These are phyloP conservation scores for Bryopsis sp. DNA, from an alignment of 139 green algal genomes.

Conservation along the genomic window DNA sequence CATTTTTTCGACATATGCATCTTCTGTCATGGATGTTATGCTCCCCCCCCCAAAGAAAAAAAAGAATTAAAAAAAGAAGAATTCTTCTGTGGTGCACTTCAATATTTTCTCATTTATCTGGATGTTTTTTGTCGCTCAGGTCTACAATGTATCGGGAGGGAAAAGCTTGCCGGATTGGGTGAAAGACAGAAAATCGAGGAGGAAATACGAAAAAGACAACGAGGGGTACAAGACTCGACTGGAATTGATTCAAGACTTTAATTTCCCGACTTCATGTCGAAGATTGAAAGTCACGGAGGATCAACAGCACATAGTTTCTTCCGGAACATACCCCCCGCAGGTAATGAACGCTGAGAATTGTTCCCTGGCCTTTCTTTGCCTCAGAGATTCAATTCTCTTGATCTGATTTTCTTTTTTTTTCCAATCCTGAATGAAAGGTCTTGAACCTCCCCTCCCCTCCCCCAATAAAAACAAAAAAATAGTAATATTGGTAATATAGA, in stretches of 20 bases:
- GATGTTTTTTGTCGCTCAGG: slow-evolving; percentile 32
- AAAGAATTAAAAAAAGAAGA: too few relatives aligned
- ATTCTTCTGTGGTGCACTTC: too few relatives aligned
- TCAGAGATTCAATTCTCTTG: slow-evolving; percentile 17
- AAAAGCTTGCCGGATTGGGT: slow-evolving; percentile 85
- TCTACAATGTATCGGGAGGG: slow-evolving; percentile 82
- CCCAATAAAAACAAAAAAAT: too few relatives aligned
- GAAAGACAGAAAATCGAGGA: slow-evolving; percentile 68
- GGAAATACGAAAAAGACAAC: slow-evolving; percentile 62
- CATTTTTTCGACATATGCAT: too few relatives aligned
- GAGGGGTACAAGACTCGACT: slow-evolving; percentile 69
- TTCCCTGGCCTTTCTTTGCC: slow-evolving; percentile 18
- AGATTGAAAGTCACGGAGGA: slow-evolving; percentile 79
- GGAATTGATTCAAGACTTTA: slow-evolving; percentile 87
- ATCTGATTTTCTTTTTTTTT: too few relatives aligned
- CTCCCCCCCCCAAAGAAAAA: too few relatives aligned
- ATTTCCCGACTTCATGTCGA: slow-evolving; percentile 75
- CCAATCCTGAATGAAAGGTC: too few relatives aligned
- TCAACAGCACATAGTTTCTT: slow-evolving; percentile 78
- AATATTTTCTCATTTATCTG: not conserved
- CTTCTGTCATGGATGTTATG: too few relatives aligned
- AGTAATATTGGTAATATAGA: too few relatives aligned
- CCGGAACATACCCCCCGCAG: slow-evolving; percentile 59
- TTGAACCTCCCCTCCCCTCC: too few relatives aligned
- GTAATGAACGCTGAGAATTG: slow-evolving; percentile 35